These are phyloP conservation scores for Apiospora hydei DNA, from an alignment of 2,329 filamentous ascomycete genomes.

Conservation along the genomic window DNA sequence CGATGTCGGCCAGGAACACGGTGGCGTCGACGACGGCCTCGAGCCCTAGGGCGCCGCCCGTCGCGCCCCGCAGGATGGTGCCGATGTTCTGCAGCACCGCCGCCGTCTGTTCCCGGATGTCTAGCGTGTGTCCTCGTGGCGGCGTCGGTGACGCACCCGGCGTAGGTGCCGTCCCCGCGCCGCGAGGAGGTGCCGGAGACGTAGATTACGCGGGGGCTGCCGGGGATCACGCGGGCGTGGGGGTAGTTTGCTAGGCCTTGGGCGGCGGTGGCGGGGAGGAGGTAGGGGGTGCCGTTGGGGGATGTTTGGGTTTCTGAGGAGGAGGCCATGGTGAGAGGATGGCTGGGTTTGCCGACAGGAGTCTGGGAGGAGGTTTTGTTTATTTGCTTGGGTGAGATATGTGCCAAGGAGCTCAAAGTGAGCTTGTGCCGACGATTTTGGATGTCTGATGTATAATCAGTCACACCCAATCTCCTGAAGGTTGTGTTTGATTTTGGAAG, in stretches of 20 bases:
- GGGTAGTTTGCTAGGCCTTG: conserved; percentile 47
- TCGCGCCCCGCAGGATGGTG: conserved; percentile 40
- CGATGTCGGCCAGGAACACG: conserved; percentile 43
- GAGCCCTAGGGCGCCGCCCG: conserved; percentile 38
- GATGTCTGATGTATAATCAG: background rate
- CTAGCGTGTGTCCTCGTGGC: conserved; percentile 37
- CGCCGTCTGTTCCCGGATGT: conserved; percentile 42
- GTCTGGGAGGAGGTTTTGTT: background rate
- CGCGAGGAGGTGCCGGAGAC: conserved; percentile 45
- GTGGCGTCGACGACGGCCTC: conserved; percentile 45
- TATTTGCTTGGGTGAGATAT: too few relatives aligned
- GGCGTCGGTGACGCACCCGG: conserved; percentile 37
- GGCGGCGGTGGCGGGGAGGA: conserved; percentile 39
- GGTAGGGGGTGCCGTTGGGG: conserved; percentile 40
- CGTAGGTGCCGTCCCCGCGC: conserved; percentile 43
- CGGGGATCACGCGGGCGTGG: conserved; percentile 41
- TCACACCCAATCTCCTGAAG: background rate
- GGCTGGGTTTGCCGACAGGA: background rate
- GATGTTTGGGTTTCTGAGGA: conserved; percentile 19
- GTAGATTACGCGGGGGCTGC: conserved; percentile 37
- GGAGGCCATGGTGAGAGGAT: conserved; percentile 28
- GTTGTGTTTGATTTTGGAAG: background rate
- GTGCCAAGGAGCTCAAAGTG: background rate
- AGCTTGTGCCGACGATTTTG: background rate
- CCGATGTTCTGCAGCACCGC: conserved; percentile 45